Conservation (phyloP, 805 yeast species). For the Starmerella asiatica region DNA sequence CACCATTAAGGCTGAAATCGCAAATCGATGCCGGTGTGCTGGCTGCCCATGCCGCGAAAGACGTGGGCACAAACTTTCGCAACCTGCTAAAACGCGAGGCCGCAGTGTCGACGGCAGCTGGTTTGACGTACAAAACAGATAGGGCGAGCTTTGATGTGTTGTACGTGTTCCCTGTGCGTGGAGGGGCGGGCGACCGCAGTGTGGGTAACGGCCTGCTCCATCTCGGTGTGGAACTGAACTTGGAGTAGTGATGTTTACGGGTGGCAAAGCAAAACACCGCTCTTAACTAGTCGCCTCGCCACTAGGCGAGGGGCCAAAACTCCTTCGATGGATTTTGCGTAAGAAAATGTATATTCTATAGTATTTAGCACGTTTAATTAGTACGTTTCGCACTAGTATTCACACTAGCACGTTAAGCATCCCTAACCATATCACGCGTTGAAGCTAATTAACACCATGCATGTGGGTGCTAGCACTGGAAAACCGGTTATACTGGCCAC, state of each 20-base stretch:
- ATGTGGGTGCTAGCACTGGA: constrained; percentile 19
- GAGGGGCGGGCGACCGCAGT: constrained; percentile 31
- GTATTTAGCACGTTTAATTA: no score
- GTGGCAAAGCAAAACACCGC: neutral
- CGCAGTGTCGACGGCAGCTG: constrained; percentile 41
- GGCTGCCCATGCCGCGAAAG: constrained; percentile 8
- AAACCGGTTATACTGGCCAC: constrained; percentile 20
- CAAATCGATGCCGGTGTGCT: constrained; percentile 55
- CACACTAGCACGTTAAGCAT: no score
- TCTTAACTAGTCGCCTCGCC: neutral
- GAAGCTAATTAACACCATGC: no score
- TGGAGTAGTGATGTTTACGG: constrained; percentile 3
- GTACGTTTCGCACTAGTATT: no score
- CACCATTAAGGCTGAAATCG: constrained; percentile 49
- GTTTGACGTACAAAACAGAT: constrained; percentile 44
- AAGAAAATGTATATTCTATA: no score
- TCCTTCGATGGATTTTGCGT: no score
- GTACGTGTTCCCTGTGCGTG: constrained; percentile 44
- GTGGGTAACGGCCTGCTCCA: constrained; percentile 44
- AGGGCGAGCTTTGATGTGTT: constrained; percentile 51
- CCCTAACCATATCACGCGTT: no score
- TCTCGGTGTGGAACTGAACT: constrained; percentile 42
- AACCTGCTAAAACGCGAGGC: constrained; percentile 22
- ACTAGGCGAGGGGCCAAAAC: no score
- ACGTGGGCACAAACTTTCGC: constrained; percentile 15